These are phyloP conservation scores for Erodium trifolium DNA, from an alignment of 441 rosid species.

Conservation along the genomic window DNA sequence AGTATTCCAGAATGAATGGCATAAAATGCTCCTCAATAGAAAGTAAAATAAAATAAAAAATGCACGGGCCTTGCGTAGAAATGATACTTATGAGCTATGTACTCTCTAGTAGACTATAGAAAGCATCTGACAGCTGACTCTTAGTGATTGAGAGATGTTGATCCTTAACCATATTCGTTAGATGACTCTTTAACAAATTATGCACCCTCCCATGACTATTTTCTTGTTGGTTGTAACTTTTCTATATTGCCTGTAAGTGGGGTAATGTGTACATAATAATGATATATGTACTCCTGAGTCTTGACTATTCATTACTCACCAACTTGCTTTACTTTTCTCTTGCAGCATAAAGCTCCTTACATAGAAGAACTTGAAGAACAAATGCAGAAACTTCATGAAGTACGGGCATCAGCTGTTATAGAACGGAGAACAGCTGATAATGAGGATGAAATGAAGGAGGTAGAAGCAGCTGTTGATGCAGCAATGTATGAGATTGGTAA, in stretches of 20 bases:
- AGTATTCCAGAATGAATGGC: too few species aligned
- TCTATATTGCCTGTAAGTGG: background rate
- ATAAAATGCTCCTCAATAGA: too few species aligned
- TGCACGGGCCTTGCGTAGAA: too few species aligned
- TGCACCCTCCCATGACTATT: too few species aligned
- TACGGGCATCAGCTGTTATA: constrained; percentile 52
- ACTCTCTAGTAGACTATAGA: too few species aligned
- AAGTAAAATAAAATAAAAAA: too few species aligned
- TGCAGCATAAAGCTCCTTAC: constrained; percentile 74
- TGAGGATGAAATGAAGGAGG: constrained; percentile 73
- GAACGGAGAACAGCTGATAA: constrained; percentile 81
- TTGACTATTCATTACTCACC: background rate
- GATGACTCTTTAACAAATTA: too few species aligned
- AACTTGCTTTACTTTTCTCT: constrained; percentile 12
- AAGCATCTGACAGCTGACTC: too few species aligned
- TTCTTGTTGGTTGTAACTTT: constrained; percentile 5
- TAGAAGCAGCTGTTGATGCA: constrained; percentile 77
- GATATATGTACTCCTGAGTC: background rate
- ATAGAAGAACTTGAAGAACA: constrained; percentile 87
- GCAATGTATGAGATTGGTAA: constrained; percentile 54
- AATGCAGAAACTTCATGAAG: constrained; percentile 72
- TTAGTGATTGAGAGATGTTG: too few species aligned
- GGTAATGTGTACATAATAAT: background rate
- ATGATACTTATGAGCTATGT: too few species aligned
- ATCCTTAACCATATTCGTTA: too few species aligned